phyloP scores from a whole-genome alignment of 176 grass and related monocot genomes.

The Oryza australiensis region DNA sequence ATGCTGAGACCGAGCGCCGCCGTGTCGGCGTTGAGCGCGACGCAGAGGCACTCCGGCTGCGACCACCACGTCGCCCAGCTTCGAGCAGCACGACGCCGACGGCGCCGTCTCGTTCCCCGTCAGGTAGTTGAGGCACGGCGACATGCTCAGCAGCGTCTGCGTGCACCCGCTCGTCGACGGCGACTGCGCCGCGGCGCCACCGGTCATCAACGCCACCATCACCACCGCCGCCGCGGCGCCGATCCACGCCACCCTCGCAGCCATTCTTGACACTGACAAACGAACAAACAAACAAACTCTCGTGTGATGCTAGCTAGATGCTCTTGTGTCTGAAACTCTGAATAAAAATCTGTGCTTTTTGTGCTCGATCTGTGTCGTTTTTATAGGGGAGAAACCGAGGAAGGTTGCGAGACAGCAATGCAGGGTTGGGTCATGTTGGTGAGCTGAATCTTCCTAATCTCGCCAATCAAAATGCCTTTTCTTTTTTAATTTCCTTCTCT shows the following conservation, averaged over 20 bases:
- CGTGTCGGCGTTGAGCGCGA: slow-evolving; percentile 48
- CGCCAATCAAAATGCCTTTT: slow-evolving; percentile 20
- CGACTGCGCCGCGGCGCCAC: slow-evolving; percentile 39
- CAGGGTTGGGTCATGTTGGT: slow-evolving; percentile 33
- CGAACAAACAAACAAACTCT: neutral
- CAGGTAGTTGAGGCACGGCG: slow-evolving; percentile 83
- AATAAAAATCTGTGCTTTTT: neutral
- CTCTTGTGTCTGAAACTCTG: neutral
- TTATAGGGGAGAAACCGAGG: slow-evolving; percentile 10
- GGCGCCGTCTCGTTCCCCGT: slow-evolving; percentile 57
- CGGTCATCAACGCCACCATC: neutral
- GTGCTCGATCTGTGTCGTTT: neutral
- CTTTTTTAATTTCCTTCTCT: neutral
- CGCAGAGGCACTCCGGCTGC: slow-evolving; percentile 78
- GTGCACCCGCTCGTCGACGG: slow-evolving; percentile 49
- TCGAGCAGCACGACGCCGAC: slow-evolving; percentile 62
- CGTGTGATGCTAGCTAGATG: neutral
- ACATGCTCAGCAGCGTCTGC: slow-evolving; percentile 55
- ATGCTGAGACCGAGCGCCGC: slow-evolving; percentile 60
- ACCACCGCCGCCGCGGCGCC: neutral
- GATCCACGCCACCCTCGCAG: neutral
- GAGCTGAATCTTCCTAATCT: slow-evolving; percentile 54
- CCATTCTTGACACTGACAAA: slow-evolving; percentile 24
- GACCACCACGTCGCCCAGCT: slow-evolving; percentile 58
- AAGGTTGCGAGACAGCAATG: neutral